phyloP scores from a whole-genome alignment of 2,329 filamentous ascomycete genomes.

The Microdochium trichocladiopsis region DNA sequence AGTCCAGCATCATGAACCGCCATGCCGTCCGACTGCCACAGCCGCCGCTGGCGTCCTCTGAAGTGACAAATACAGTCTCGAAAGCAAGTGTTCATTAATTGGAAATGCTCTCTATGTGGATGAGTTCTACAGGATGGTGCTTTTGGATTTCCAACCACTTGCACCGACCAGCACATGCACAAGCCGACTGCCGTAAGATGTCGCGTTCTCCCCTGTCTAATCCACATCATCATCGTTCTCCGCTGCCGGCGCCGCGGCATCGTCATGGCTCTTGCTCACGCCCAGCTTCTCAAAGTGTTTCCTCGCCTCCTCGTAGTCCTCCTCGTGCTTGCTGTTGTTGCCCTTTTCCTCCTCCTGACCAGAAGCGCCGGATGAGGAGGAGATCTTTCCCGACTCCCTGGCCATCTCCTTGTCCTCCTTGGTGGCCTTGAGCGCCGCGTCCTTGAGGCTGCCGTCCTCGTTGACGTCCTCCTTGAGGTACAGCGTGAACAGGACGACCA shows the following conservation, averaged over 20 bases:
- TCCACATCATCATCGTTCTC: slow-evolving; percentile 5
- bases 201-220: not conserved
- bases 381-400: slow-evolving; percentile 8
- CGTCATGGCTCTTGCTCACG: slow-evolving; percentile 4
- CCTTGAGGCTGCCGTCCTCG: slow-evolving; percentile 48
- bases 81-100: too few species aligned
- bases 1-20: too few species aligned
- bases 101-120: too few species aligned
- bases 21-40: too few species aligned
- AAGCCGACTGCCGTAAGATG: too few species aligned
- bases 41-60: too few species aligned
- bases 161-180: too few species aligned
- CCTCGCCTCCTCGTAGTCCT: slow-evolving; percentile 28
- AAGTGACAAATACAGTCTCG: too few species aligned
- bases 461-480: slow-evolving; percentile 61
- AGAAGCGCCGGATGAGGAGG: too few species aligned
- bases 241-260: slow-evolving; percentile 4
- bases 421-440: slow-evolving; percentile 20
- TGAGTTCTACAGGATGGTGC: too few species aligned
- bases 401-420: slow-evolving; percentile 19
- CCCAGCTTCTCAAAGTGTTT: slow-evolving; percentile 23
- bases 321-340: slow-evolving; percentile 4
- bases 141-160: too few species aligned
- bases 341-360: slow-evolving; percentile 7
- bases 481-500: slow-evolving; percentile 76